A percentile compares a stretch with the other conserved stretches of the same genome.
Evolutionary conservation across 2,329 filamentous ascomycete species (phyloP).

Genomic region (Cordyceps farinosa): DNA sequence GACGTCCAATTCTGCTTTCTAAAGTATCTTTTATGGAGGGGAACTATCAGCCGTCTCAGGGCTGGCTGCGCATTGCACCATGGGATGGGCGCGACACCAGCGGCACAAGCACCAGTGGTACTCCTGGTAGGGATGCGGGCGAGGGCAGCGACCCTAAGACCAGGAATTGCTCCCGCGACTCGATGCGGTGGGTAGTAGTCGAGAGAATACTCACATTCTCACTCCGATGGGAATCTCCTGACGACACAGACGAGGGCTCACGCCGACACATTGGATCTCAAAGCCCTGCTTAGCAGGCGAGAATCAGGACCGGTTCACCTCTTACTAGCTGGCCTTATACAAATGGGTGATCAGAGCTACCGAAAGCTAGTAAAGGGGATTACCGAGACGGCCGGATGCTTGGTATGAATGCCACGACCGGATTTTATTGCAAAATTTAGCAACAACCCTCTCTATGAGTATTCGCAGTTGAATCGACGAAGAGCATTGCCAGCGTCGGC

Average conservation of each 20-base stretch:
- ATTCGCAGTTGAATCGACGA: background rate
- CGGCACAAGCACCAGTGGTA: background rate
- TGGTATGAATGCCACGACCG: background rate
- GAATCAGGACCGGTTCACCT: background rate
- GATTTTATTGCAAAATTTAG: background rate
- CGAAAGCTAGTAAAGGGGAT: background rate
- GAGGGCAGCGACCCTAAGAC: background rate
- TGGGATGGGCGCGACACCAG: constrained; percentile 22
- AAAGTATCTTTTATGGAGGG: constrained; percentile 37
- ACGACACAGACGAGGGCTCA: constrained; percentile 11
- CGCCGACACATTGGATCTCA: constrained; percentile 4
- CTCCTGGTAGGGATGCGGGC: background rate
- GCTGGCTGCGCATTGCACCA: constrained; percentile 33
- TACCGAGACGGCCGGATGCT: background rate
- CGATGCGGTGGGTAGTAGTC: constrained; percentile 37
- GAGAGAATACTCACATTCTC: constrained; percentile 38
- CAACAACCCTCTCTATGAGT: background rate
- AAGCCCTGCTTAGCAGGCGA: background rate
- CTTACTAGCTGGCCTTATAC: background rate
- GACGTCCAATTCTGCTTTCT: constrained; percentile 36
- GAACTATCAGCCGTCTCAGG: constrained; percentile 27
- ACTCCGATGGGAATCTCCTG: constrained; percentile 30
- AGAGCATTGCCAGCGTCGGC: background rate
- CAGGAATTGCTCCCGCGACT: constrained; percentile 20
- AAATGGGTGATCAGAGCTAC: background rate